Conservation (phyloP, 1,284 basidiomycete species). For the Cutaneotrichosporon dermatis region DNA sequence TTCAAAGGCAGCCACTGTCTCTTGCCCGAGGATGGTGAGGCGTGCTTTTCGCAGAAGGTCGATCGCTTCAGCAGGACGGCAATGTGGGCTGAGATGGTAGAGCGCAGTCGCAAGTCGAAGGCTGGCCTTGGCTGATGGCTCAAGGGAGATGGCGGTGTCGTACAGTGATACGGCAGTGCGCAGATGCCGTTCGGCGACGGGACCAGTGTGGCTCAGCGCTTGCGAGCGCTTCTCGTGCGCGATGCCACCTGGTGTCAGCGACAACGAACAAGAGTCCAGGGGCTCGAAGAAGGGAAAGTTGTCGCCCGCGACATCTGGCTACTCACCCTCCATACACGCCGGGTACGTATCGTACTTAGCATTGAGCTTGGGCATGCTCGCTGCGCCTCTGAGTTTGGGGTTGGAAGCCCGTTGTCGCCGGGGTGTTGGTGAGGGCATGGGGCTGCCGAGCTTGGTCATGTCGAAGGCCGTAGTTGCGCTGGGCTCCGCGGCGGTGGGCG, state of each 20-base stretch:
- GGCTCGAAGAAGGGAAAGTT: not conserved
- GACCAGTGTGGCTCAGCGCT: constrained; percentile 34
- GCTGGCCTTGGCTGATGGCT: constrained; percentile 29
- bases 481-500: too few species aligned
- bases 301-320: too few species aligned
- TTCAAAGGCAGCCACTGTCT: constrained; percentile 19
- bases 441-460: not conserved
- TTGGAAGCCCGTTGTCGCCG: not conserved
- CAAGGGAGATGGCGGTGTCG: constrained; percentile 28
- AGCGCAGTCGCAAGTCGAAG: constrained; percentile 38
- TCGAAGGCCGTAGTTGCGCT: too few species aligned
- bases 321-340: constrained; percentile 44
- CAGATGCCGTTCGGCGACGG: constrained; percentile 43
- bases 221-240: constrained; percentile 41
- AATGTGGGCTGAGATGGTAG: constrained; percentile 36
- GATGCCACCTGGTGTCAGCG: constrained; percentile 26
- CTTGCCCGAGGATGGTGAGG: constrained; percentile 13
- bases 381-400: not conserved
- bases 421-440: too few species aligned
- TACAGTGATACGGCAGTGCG: constrained; percentile 40
- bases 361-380: not conserved
- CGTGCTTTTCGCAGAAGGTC: constrained; percentile 33
- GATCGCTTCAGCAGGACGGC: constrained; percentile 27
- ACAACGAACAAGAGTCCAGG: not conserved
- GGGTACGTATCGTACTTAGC: not conserved